Evolutionary conservation across 495 filamentous ascomycete species (phyloP).

Genomic region (Aspergillus carlsbadensis): DNA sequence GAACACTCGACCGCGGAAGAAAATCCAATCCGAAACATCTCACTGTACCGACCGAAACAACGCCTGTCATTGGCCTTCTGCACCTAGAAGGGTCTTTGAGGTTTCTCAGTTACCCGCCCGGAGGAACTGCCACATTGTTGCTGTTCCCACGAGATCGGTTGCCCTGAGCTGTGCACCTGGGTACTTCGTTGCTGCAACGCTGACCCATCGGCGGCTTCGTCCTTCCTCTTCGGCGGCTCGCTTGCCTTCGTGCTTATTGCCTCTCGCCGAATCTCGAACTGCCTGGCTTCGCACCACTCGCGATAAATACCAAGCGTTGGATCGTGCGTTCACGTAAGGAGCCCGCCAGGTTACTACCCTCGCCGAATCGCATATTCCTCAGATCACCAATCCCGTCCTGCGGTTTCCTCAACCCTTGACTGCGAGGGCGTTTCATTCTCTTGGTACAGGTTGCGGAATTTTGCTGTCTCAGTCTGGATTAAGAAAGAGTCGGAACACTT

Average conservation of each 20-base stretch:
- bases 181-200: not conserved
- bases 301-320: constrained; percentile 5
- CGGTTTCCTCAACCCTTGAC: constrained; percentile 8
- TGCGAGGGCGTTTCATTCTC: constrained; percentile 2
- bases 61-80: constrained; percentile 11
- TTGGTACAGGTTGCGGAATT: not conserved
- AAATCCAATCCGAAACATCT: constrained; percentile 19
- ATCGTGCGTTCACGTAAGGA: constrained; percentile 26
- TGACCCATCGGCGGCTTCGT: constrained; percentile 13
- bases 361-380: constrained; percentile 14
- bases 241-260: constrained; percentile 1
- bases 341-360: constrained; percentile 16
- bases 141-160: not conserved
- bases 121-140: constrained; percentile 7
- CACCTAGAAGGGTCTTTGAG: constrained; percentile 4
- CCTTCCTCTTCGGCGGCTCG: constrained; percentile 18
- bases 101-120: constrained; percentile 12
- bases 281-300: not conserved
- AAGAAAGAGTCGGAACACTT: not conserved
- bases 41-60: constrained; percentile 4
- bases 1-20: constrained; percentile 27
- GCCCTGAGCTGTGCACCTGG: not conserved
- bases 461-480: not conserved
- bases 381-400: not conserved
- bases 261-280: not conserved